Evolutionary conservation across 441 rosid species (phyloP), one percentile per base, ranked within the genome.

Genomic region (Kokia cookei): DNA sequence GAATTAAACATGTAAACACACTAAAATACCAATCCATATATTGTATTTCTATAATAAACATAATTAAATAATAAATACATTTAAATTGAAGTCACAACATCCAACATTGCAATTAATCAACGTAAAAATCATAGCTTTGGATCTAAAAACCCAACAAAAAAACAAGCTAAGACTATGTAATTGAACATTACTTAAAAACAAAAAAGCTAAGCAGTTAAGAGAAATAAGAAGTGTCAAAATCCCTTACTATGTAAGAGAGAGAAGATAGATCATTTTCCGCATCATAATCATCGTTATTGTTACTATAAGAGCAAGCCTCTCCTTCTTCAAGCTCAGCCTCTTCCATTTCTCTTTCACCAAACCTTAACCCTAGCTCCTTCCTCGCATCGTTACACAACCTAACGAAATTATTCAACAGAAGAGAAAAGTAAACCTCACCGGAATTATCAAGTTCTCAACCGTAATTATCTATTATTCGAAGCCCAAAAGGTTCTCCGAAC

Each of bases 301-400:
- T 81, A 75, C 86, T 86, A 81, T 87, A 90, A 27, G 94, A 92
- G 85, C 90, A 94, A 79, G 98, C 97, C 79, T 94, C 98, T 65
- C 98, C 98, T 88, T 94, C 97, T 86, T 94, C 98, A 79, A 91
- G 97, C 85, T 94, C 98, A 70, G 88, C 86, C 76, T 94, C 98
- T 66, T 88, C 96, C 98, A 91, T 91, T 50, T 69, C 84, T 79
- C 82, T 76, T 66, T 68, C 84, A 76, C 88, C 86, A 55, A 81
- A 78, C 77, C 90, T 94, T 85, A 91, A 81, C 81, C 89, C 91
- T 88, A 86, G 74, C 65, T 84, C 90, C 80, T 85, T 82, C 78
- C 91, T 84, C 62, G 84, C 94, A 88, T 89, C 91, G 76, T 86
- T 85, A 22, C 2, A 61, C 84, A 86, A 61, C 91, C 87, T 77